phyloP scores from a whole-genome alignment of 129 eudicot genomes.

The Arctium minus region DNA sequence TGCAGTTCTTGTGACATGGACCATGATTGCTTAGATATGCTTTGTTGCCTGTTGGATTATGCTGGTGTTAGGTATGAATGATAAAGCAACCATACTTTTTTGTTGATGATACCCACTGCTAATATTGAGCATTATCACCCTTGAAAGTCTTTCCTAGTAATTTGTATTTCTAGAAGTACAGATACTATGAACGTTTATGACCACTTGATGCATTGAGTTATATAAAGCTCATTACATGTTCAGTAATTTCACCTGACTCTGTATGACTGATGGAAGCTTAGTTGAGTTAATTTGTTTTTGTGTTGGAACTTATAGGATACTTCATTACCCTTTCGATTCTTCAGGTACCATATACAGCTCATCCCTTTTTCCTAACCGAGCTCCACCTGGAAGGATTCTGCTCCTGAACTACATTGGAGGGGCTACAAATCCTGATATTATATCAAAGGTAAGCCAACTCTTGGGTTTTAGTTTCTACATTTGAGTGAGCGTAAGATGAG shows the following conservation, averaged over 20 bases:
- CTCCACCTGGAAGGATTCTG: slow-evolving; percentile 84
- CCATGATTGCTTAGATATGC: too few species aligned
- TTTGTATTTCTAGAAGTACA: too few species aligned
- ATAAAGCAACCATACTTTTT: too few species aligned
- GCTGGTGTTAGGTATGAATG: too few species aligned
- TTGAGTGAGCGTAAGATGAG: too few species aligned
- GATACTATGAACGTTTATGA: too few species aligned
- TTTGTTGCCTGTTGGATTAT: too few species aligned
- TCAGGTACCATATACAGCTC: slow-evolving; percentile 95
- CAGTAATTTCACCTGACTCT: background rate
- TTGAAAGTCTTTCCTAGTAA: too few species aligned
- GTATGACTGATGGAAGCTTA: background rate
- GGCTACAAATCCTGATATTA: slow-evolving; percentile 76
- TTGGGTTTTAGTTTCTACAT: background rate
- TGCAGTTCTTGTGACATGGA: too few species aligned
- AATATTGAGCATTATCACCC: too few species aligned
- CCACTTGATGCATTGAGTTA: too few species aligned
- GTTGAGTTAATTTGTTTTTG: background rate
- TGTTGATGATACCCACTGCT: too few species aligned
- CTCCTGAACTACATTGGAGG: slow-evolving; percentile 94
- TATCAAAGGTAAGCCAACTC: slow-evolving; percentile 54
- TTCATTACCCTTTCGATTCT: slow-evolving; percentile 3
- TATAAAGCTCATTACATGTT: background rate
- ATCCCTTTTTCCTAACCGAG: slow-evolving; percentile 93
- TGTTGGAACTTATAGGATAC: background rate